Conservation (phyloP, 805 yeast species). For the Cyberlindnera galapagoensis region DNA sequence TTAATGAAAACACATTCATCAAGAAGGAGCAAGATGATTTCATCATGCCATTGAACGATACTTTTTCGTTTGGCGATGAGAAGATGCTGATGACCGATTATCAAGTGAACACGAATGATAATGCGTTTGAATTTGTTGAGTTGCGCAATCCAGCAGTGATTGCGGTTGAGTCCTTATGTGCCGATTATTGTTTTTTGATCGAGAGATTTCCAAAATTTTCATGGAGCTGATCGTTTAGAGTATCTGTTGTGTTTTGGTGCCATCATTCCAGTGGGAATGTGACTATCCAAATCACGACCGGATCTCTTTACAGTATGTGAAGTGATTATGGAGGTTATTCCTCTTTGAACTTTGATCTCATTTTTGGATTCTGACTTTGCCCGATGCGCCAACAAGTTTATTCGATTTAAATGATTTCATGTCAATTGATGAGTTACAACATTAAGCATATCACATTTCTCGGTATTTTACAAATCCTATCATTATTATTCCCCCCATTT, state of each 20-base stretch:
- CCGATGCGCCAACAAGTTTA: conserved; percentile 28
- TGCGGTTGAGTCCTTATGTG: conserved; percentile 18
- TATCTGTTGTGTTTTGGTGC: conserved; percentile 1
- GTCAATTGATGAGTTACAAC: conserved; percentile 18
- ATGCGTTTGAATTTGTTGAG: conserved; percentile 32
- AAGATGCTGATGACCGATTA: conserved; percentile 16
- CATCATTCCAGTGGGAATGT: conserved; percentile 1
- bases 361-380: conserved; percentile 15
- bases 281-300: neutral
- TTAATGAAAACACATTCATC: conserved; percentile 5
- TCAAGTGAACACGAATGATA: conserved; percentile 21
- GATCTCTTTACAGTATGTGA: too few relatives aligned
- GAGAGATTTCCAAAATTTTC: neutral
- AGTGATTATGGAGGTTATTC: neutral
- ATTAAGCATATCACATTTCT: conserved; percentile 3
- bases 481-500: too few relatives aligned
- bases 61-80: conserved; percentile 6
- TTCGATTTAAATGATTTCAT: conserved; percentile 27
- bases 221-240: neutral
- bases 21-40: conserved; percentile 14
- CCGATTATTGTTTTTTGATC: neutral
- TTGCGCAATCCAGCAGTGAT: conserved; percentile 42
- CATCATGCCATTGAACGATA: conserved; percentile 3
- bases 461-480: conserved; percentile 1
- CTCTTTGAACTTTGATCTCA: neutral